These are phyloP conservation scores for Psilocybe cyanescens DNA, from an alignment of 768 basidiomycete genomes.

Conservation along the genomic window DNA sequence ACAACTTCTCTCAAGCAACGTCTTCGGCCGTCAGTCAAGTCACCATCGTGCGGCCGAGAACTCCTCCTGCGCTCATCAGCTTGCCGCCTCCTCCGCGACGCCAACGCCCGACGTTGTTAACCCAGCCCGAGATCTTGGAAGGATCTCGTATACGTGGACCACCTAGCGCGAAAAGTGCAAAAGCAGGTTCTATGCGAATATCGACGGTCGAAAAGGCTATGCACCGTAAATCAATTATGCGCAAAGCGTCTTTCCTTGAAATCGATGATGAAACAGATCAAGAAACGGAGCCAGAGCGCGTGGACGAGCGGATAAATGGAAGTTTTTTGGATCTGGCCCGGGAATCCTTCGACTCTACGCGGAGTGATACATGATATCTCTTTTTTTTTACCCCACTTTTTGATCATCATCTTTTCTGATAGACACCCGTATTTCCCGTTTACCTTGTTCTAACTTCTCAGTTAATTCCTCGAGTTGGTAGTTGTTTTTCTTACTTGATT, in stretches of 20 bases:
- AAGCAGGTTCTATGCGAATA: slow-evolving; percentile 33
- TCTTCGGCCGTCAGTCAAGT: slow-evolving; percentile 5
- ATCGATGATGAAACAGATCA: slow-evolving; percentile 57
- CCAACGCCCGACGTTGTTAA: slow-evolving; percentile 29
- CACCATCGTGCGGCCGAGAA: slow-evolving; percentile 2
- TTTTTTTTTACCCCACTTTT: not conserved
- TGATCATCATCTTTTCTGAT: not conserved
- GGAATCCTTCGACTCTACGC: slow-evolving; percentile 53
- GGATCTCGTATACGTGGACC: slow-evolving; percentile 21
- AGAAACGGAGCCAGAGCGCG: slow-evolving; percentile 29
- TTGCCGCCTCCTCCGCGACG: slow-evolving; percentile 63
- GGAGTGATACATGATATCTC: slow-evolving; percentile 28
- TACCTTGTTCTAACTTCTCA: slow-evolving; percentile 17
- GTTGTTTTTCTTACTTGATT: slow-evolving; percentile 12
- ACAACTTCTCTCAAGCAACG: slow-evolving; percentile 9
- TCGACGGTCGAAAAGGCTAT: slow-evolving; percentile 40
- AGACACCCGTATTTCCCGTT: slow-evolving; percentile 3
- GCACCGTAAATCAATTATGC: slow-evolving; percentile 57
- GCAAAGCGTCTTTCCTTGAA: slow-evolving; percentile 75
- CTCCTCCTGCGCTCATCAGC: slow-evolving; percentile 36
- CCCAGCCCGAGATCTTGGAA: slow-evolving; percentile 19
- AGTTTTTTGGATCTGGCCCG: slow-evolving; percentile 58
- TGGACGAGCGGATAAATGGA: slow-evolving; percentile 18
- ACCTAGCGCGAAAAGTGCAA: slow-evolving; percentile 17
- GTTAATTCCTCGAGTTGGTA: slow-evolving; percentile 1